phyloP scores from a whole-genome alignment of 2,329 filamentous ascomycete genomes.

The Fusarium sp. region DNA sequence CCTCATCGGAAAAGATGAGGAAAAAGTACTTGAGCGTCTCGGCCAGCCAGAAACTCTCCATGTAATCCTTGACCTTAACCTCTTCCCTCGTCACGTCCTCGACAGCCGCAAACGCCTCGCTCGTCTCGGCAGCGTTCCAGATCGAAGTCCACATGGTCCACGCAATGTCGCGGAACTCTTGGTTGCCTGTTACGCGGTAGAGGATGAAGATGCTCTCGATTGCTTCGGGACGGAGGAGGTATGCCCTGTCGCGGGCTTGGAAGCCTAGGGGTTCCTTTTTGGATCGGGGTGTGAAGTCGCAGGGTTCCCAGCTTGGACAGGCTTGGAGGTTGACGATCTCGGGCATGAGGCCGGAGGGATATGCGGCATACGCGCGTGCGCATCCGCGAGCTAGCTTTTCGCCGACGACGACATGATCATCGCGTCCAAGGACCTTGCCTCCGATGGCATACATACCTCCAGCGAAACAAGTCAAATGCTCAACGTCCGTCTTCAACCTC shows the following conservation, averaged over 20 bases:
- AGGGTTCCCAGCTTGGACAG: constrained; percentile 46
- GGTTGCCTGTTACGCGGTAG: constrained; percentile 79
- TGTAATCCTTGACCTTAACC: constrained; percentile 64
- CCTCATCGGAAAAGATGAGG: constrained; percentile 75
- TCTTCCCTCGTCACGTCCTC: constrained; percentile 70
- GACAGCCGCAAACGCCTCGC: constrained; percentile 73
- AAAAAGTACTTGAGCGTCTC: constrained; percentile 85
- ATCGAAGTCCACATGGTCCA: constrained; percentile 80
- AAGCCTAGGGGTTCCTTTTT: constrained; percentile 30
- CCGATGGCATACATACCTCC: constrained; percentile 75
- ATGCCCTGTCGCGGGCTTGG: constrained; percentile 29
- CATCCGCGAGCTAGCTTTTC: constrained; percentile 72
- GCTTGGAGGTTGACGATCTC: constrained; percentile 66
- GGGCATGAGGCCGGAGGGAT: constrained; percentile 71
- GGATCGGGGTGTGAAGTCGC: constrained; percentile 33
- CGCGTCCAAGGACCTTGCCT: constrained; percentile 63
- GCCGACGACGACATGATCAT: constrained; percentile 67
- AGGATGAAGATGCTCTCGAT: constrained; percentile 86
- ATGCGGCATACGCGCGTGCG: constrained; percentile 70
- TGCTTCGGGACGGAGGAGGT: constrained; percentile 61
- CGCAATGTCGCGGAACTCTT: constrained; percentile 73
- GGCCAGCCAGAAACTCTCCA: constrained; percentile 79
- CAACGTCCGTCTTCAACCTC: constrained; percentile 50
- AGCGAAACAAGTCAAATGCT: constrained; percentile 73
- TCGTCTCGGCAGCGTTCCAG: constrained; percentile 68